Conservation (phyloP, 192 early-diverging fungal genomes). For the Coemansia sp. region DNA sequence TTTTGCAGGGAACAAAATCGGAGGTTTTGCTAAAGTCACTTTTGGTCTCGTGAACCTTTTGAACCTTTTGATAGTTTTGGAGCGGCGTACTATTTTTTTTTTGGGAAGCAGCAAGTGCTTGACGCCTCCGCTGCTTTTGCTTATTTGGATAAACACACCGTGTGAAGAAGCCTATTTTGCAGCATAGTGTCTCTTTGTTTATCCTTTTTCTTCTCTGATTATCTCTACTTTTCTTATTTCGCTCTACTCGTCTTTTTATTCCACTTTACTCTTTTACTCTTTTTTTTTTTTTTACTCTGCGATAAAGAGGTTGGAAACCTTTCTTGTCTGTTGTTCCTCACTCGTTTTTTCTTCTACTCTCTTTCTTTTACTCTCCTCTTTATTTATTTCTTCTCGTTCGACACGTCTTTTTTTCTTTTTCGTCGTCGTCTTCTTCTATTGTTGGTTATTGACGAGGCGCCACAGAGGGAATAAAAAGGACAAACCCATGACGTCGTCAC, state of each 20-base stretch:
- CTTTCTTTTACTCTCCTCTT: not conserved
- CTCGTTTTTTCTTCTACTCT: not conserved
- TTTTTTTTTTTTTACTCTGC: not conserved
- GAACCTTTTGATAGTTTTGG: no score
- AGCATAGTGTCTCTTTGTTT: no score
- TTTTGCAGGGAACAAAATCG: no score
- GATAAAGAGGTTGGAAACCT: not conserved
- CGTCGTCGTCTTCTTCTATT: not conserved
- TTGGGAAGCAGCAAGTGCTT: no score
- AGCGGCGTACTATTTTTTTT: no score
- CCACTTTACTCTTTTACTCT: not conserved
- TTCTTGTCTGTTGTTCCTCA: no score
- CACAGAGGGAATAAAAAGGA: not conserved
- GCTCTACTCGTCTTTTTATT: not conserved
- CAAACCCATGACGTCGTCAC: conserved; percentile 19
- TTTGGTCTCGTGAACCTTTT: no score
- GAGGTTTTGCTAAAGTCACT: no score
- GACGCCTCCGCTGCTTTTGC: no score
- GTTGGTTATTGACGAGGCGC: not conserved
- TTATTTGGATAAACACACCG: no score
- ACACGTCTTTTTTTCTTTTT: not conserved
- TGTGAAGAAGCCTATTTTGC: no score
- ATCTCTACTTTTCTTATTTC: not conserved
- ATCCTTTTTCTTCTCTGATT: no score
- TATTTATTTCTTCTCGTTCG: not conserved